Conservation (phyloP, 176 grass and related monocot genomes). For the Carex pumila region DNA sequence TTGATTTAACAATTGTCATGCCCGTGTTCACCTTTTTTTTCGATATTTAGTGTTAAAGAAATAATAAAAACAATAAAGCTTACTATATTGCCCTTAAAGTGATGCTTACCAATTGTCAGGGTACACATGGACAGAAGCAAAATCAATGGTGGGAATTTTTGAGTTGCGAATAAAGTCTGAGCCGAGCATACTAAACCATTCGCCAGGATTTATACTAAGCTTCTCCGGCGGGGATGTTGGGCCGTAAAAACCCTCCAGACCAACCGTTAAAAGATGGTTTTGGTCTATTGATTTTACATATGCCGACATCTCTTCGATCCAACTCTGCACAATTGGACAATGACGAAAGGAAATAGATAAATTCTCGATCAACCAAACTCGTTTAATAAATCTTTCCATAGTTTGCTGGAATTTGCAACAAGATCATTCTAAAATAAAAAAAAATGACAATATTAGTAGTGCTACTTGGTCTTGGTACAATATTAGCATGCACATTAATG, state of each 20-base stretch:
- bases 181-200: conserved; percentile 63
- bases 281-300: conserved; percentile 70
- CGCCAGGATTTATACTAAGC: conserved; percentile 57
- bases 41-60: background rate
- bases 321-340: conserved; percentile 36
- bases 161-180: conserved; percentile 82
- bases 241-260: conserved; percentile 91
- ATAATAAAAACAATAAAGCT: background rate
- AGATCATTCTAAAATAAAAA: background rate
- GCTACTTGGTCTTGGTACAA: background rate
- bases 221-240: conserved; percentile 38
- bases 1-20: background rate
- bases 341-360: background rate
- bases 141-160: conserved; percentile 61
- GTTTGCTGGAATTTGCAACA: background rate
- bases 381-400: background rate
- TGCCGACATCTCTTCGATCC: conserved; percentile 86
- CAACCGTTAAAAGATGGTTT: conserved; percentile 75
- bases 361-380: background rate
- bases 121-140: conserved; percentile 86
- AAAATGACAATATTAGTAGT: background rate
- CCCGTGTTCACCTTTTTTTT: background rate
- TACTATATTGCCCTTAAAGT: background rate
- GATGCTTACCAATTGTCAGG: conserved; percentile 65
- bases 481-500: background rate